Evolutionary conservation across 2,329 filamentous ascomycete species (phyloP).

Genomic region (Graphiopsis chlorocephala): DNA sequence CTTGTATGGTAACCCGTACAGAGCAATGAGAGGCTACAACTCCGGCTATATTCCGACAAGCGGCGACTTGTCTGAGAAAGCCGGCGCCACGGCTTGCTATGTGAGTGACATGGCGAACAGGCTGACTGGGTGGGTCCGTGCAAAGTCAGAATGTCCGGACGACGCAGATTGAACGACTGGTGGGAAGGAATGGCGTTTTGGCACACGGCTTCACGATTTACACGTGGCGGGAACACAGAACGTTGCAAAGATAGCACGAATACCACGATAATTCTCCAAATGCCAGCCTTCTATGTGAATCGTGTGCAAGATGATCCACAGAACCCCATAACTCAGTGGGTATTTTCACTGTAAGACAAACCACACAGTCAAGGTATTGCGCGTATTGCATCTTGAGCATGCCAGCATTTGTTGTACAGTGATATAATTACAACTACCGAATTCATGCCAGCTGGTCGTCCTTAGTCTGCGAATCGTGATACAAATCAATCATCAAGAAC

Average conservation of each 20-base stretch:
- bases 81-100: constrained; percentile 52
- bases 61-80: constrained; percentile 42
- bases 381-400: not conserved
- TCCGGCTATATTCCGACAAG: constrained; percentile 37
- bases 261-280: not conserved
- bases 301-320: not conserved
- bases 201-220: not conserved
- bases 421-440: not conserved
- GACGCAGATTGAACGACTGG: not conserved
- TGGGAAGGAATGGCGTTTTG: not conserved
- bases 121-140: constrained; percentile 42
- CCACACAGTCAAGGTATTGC: not conserved
- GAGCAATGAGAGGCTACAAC: constrained; percentile 49
- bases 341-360: not conserved
- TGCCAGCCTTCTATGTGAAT: not conserved
- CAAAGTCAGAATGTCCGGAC: constrained; percentile 19
- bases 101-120: constrained; percentile 51
- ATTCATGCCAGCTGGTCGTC: not conserved
- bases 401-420: not conserved
- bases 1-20: constrained; percentile 38
- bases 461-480: not conserved
- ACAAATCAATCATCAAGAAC: constrained; percentile 21
- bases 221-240: not conserved
- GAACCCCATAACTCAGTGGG: too few species aligned
- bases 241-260: not conserved